phyloP scores from a whole-genome alignment of 179 eudicot genomes.

The Heliamphora pulchella region DNA sequence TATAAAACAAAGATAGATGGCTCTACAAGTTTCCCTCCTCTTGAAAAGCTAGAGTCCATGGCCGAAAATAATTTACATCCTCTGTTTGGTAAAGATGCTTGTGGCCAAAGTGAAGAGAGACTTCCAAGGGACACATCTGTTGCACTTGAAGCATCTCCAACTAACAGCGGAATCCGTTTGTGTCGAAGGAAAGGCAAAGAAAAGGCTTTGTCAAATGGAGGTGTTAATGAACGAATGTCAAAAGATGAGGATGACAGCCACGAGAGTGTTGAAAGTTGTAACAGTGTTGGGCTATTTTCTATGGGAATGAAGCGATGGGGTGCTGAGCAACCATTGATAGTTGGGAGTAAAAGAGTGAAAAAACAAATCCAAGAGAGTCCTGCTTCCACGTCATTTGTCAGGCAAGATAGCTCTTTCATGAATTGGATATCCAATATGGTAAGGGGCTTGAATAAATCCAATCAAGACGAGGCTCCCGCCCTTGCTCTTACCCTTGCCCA shows the following conservation, averaged over 20 bases:
- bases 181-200: conserved; percentile 39
- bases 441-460: conserved; percentile 30
- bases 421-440: conserved; percentile 69
- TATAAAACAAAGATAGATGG: conserved; percentile 8
- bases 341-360: conserved; percentile 41
- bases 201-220: conserved; percentile 31
- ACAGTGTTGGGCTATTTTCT: conserved; percentile 32
- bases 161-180: conserved; percentile 13
- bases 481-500: conserved; percentile 24
- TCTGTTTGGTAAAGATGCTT: conserved; percentile 12
- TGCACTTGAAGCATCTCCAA: conserved; percentile 26
- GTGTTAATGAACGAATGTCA: conserved; percentile 16
- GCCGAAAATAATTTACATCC: conserved; percentile 35
- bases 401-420: conserved; percentile 45
- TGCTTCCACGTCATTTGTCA: conserved; percentile 22
- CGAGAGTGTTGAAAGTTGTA: conserved; percentile 56
- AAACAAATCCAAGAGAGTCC: conserved; percentile 25
- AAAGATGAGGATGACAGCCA: conserved; percentile 36
- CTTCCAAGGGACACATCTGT: conserved; percentile 16
- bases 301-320: conserved; percentile 25
- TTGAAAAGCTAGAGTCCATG: conserved; percentile 27
- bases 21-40: conserved; percentile 15
- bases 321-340: conserved; percentile 25
- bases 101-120: conserved; percentile 6
- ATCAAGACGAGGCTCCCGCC: conserved; percentile 24